phyloP scores from a whole-genome alignment of 805 yeast genomes.

The Tetrapisispora fleetii region DNA sequence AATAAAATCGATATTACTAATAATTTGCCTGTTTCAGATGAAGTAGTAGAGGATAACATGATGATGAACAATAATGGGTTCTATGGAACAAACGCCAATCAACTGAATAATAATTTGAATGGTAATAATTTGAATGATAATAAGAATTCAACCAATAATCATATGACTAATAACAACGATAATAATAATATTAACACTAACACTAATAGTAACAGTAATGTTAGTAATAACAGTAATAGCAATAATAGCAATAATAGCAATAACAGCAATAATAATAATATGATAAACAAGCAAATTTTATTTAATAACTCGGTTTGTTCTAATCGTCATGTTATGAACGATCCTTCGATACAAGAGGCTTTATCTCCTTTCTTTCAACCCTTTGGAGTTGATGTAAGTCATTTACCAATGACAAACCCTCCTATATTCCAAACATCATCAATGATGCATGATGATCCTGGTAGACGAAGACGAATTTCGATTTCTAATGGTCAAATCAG shows the following conservation, averaged over 20 bases:
- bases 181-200: background rate
- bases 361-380: conserved; percentile 37
- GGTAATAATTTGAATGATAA: background rate
- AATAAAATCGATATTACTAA: background rate
- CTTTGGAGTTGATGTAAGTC: conserved; percentile 35
- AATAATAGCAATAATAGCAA: background rate
- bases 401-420: conserved; percentile 37
- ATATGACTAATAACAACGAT: background rate
- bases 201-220: background rate
- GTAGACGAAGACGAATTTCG: conserved; percentile 51
- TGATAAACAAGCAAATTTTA: background rate
- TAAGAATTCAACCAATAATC: background rate
- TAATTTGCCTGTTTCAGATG: background rate
- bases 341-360: conserved; percentile 28
- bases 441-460: conserved; percentile 7
- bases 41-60: background rate
- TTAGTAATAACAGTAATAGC: background rate
- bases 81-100: background rate
- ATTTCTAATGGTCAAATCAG: conserved; percentile 82
- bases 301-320: conserved; percentile 1
- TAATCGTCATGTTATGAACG: conserved; percentile 23
- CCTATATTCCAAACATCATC: conserved; percentile 37
- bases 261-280: background rate
- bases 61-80: background rate
- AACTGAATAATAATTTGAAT: background rate